A percentile compares a stretch with the other conserved stretches of the same genome.
Evolutionary conservation across 225 moss, liverwort and hornwort genomes (phyloP).

Genomic region (Neckera pumila): DNA sequence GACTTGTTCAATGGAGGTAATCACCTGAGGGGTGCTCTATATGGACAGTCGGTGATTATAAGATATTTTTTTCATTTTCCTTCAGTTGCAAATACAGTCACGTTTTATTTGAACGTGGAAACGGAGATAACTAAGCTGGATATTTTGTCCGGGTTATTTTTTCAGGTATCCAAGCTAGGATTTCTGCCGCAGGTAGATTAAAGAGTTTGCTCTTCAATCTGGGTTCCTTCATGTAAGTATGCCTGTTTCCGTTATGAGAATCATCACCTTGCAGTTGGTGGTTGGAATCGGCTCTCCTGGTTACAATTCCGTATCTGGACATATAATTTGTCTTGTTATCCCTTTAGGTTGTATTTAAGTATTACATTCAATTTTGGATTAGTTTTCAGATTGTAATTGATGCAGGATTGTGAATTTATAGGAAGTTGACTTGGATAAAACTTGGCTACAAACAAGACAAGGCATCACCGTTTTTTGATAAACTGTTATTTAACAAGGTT

Average conservation of each 20-base stretch:
- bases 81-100: neutral
- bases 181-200: slow-evolving; percentile 40
- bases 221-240: slow-evolving; percentile 31
- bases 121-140: neutral
- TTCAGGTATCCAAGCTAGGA: slow-evolving; percentile 35
- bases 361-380: neutral
- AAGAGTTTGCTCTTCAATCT: slow-evolving; percentile 41
- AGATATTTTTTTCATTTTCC: neutral
- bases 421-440: slow-evolving; percentile 45
- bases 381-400: neutral
- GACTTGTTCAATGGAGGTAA: neutral
- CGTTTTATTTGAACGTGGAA: neutral
- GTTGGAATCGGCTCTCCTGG: neutral
- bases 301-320: neutral
- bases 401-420: neutral
- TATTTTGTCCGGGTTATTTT: neutral
- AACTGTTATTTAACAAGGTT: slow-evolving; percentile 65
- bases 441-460: slow-evolving; percentile 43
- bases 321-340: neutral
- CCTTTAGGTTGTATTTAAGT: neutral
- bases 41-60: neutral
- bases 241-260: neutral
- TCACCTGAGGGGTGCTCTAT: neutral
- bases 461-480: slow-evolving; percentile 64
- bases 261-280: neutral